Conservation (phyloP, 228 moss, liverwort and hornwort species). For the Sphagnum fallax region DNA sequence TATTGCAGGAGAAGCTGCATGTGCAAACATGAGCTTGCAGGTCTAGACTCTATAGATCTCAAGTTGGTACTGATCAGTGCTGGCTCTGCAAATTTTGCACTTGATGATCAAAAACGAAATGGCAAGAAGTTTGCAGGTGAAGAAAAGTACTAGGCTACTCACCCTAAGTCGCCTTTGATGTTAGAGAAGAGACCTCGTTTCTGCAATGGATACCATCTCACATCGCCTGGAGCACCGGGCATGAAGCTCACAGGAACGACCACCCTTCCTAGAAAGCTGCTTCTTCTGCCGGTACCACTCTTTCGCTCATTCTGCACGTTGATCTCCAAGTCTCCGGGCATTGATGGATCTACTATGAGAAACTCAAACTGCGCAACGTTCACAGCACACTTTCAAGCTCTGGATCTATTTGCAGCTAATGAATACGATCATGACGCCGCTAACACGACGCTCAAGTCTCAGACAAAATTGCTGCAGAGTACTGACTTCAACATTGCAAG, state of each 20-base stretch:
- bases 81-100: too few species aligned
- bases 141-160: neutral
- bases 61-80: too few species aligned
- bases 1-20: too few species aligned
- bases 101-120: too few species aligned
- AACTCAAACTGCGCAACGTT: slow-evolving; percentile 36
- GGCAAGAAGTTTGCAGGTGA: neutral
- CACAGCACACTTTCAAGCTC: too few species aligned
- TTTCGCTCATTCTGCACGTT: slow-evolving; percentile 47
- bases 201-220: slow-evolving; percentile 40
- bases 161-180: slow-evolving; percentile 56
- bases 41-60: too few species aligned
- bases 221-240: slow-evolving; percentile 14
- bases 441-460: neutral
- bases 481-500: neutral
- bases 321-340: slow-evolving; percentile 22
- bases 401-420: neutral
- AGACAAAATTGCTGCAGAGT: neutral
- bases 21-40: too few species aligned
- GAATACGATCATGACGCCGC: neutral
- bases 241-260: slow-evolving; percentile 4
- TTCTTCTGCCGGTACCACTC: slow-evolving; percentile 26
- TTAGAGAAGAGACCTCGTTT: slow-evolving; percentile 42
- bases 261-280: slow-evolving; percentile 37
- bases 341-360: slow-evolving; percentile 10